Evolutionary conservation across 2,329 filamentous ascomycete genomes (phyloP), one percentile per base, ranked within the genome.

Genomic region (Akanthomyces lecanii): DNA sequence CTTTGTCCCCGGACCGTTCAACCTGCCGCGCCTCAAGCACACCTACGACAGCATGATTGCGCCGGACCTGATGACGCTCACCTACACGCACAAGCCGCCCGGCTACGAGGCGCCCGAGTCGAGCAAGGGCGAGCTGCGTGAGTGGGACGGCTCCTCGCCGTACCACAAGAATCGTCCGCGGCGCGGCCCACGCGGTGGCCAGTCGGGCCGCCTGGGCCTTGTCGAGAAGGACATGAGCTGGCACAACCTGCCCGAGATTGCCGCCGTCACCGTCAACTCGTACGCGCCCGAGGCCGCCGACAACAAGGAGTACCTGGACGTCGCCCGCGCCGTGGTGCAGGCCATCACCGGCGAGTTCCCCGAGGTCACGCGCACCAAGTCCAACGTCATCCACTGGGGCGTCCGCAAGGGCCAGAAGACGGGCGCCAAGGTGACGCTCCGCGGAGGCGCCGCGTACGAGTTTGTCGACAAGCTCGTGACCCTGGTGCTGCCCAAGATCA

Each of bases 81-180:
- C 89, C 69, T 99, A 99, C 79, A 85, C 86, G 62, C 95, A 99
- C 80, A 85, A 81, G 59, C 90, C 92, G 1, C 93, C 93, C 0
- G 93, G 92, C 64, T 89, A 89, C 7, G 81, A 74, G 68, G 69
- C 72, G 40, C 74, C 76, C n/a, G 76, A 79, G 60, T 77, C 75
- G 25, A 68, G 70, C 61, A 78, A 82, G 66, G 85, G 91, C 65
- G 87, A 91, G 66, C 79, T 98, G 69, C 86, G 95, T 63, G 79
- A 84, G 70, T 99, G 95, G 95, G 89, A 94, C 65, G 93, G 89
- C 69, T 90, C 89, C 59, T 96, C 91, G 8, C 95, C 94, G 2
- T 99, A 99, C 79, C 93, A 93, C 82, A 91, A 92, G 79, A 96
- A 96, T 77, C 85, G 95, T 70, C 89, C 91, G 5, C 85, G 91